These are phyloP conservation scores for Didymella glomerata DNA, from an alignment of 2,329 filamentous ascomycete genomes.

Conservation along the genomic window DNA sequence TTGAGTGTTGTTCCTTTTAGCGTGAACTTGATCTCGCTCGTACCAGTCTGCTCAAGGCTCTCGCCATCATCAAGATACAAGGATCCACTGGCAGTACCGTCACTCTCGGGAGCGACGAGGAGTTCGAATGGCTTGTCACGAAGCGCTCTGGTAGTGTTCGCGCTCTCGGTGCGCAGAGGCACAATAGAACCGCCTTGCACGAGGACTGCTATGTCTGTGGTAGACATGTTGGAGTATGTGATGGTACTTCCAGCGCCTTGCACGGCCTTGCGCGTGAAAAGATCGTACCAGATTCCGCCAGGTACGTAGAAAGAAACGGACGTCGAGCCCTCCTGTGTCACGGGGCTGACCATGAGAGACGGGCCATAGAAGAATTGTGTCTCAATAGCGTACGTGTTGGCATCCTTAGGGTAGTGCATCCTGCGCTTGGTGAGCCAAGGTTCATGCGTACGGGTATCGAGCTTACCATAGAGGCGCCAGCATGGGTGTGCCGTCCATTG, in stretches of 20 bases:
- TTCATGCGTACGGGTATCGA: too few species aligned
- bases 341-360: conserved; percentile 64
- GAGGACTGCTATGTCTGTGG: conserved; percentile 68
- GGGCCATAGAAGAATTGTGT: conserved; percentile 68
- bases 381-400: conserved; percentile 59
- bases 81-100: conserved; percentile 70
- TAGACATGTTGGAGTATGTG: conserved; percentile 57
- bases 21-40: conserved; percentile 66
- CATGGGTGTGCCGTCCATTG: conserved; percentile 68
- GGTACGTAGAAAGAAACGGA: conserved; percentile 65
- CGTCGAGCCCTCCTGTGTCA: conserved; percentile 60
- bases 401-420: conserved; percentile 70
- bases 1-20: conserved; percentile 64
- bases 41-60: conserved; percentile 66
- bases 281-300: conserved; percentile 61
- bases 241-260: conserved; percentile 52
- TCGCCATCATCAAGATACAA: conserved; percentile 83
- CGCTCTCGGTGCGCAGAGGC: conserved; percentile 63
- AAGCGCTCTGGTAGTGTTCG: conserved; percentile 70
- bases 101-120: conserved; percentile 69
- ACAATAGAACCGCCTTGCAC: conserved; percentile 70
- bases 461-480: conserved; percentile 75
- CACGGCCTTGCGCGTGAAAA: conserved; percentile 44
- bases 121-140: conserved; percentile 74
- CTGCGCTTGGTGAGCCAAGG: conserved; percentile 14